Evolutionary conservation across 768 basidiomycete genomes (phyloP), one percentile per base, ranked within the genome.

Genomic region (Suillus bovinus): DNA sequence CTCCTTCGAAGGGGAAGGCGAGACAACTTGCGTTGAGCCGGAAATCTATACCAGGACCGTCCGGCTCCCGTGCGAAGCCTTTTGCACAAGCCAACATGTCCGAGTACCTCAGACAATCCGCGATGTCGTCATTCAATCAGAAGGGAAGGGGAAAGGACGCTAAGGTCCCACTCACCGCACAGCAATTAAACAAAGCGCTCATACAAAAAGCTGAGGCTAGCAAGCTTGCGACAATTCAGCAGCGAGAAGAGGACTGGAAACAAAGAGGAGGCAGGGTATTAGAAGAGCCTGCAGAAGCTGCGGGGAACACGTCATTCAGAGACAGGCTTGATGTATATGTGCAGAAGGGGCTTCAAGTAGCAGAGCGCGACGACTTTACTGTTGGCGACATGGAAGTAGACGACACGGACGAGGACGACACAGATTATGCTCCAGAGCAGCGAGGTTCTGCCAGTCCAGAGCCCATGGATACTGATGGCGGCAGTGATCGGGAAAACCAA

Each of bases 201-300:
- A 69, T 78, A n/a, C 68, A 67, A 36, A 72, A 71, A 61, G 80
- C 79, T 31, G 69, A 73, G 38, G 66, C 71, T 33, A 71, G 61
- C 29, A 77, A 64, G 72, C 71, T 61, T 61, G 64, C 49, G 62
- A 68, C 61, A 61, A 74, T 72, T 56, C 70, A 66, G 66, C 74
- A 79, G 67, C 86, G 86, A 68, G 81, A 86, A 67, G 79, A 82
- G 33, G 83, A 85, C 50, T 90, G 85, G 85, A 69, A 77, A 58
- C 80, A 80, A 33, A 75, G 78, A 46, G 89, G 88, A 8, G 88
- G 89, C 29, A 82, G 66, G 63, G 59, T 83, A 16, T 74, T 68
- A n/a, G 68, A 67, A 39, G 66, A 67, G 34, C 24, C 55, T 20
- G 55, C 29, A 13, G 66, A 54, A 29, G 66, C 64, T 13, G 62